Base-by-base conservation (phyloP, 2,329 filamentous ascomycete species). In the Aspergillus ibericus region DNA sequence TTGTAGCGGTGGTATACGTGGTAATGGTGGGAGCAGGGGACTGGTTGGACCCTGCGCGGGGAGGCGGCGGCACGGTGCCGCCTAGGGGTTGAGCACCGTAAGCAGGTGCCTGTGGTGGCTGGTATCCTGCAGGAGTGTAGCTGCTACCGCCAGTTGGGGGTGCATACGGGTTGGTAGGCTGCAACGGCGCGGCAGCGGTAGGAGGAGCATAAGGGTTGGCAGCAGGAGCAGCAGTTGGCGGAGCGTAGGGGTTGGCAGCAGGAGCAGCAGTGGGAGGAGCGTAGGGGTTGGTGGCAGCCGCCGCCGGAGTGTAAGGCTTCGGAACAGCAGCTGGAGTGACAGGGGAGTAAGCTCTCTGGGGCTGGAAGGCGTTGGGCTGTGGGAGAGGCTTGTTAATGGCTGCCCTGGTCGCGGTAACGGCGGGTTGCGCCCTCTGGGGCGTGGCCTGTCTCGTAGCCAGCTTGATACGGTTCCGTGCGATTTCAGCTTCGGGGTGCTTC, bases 401-500 rank as follows among this genome's bases (percentile, higher is more conserved):
- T 34, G 75, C 67, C 63, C 78, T 77, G 32, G 76, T 63, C 38
- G 77, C 67, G 59, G 78, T 48, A 63, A 73, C 59, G 63, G 62
- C 80, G 71, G 60, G 74, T 74, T 78, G 70, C 10, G 72, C 63
- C 57, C 75, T 68, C 66, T 80, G 77, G 40, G 79, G 70, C 59
- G 78, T 71, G 58, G 75, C 75, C 71, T 86, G 91, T 75, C 87
- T 87, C 1, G 89, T 96, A 2, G 95, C 93, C 69, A 93, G 85
- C 77, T 87, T 89, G 66, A 99, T 88, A 54, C 95, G 88, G 75
- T 90, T 90, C 64, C 92, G 86, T 27, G 93, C 91, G 65, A 95
- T 85, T 66, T 97, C 92, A 35, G 93, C 95, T 58, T 91, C 90
- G 38, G 91, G 88, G 73, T 96, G 97, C 63, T 88, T 87, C 40